A percentile compares a stretch with the other conserved stretches of the same genome.
Conservation (phyloP, 306 rosid genomes). For the Quercus alba region DNA sequence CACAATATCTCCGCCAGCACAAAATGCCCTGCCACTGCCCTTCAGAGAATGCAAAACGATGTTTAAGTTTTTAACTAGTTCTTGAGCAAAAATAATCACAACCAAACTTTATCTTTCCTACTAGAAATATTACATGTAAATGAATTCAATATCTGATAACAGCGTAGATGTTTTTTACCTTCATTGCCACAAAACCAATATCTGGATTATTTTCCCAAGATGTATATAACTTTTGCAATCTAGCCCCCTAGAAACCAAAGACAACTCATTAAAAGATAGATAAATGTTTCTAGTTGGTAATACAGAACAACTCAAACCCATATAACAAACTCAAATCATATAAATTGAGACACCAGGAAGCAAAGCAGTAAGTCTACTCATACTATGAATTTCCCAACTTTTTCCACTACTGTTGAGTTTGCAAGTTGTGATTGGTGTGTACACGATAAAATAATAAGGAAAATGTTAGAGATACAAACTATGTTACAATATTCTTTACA, state of each 20-base stretch:
- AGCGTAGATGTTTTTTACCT: constrained; percentile 39
- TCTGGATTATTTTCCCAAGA: constrained; percentile 76
- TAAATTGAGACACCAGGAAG: background rate
- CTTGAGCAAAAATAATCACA: background rate
- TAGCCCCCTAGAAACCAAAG: constrained; percentile 48
- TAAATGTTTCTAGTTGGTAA: too few relatives aligned
- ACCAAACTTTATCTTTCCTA: background rate
- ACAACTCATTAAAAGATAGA: background rate
- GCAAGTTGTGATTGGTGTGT: too few relatives aligned
- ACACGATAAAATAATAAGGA: too few relatives aligned
- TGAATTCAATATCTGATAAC: background rate
- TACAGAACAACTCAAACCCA: background rate
- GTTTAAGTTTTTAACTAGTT: constrained; percentile 5
- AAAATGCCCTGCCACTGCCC: constrained; percentile 89
- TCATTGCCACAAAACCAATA: constrained; percentile 69
- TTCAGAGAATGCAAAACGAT: constrained; percentile 29
- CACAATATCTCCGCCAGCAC: constrained; percentile 94
- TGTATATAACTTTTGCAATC: constrained; percentile 54
- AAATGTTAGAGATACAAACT: too few relatives aligned
- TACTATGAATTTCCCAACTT: too few relatives aligned
- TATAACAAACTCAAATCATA: background rate
- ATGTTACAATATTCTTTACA: too few relatives aligned
- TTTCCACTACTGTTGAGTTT: too few relatives aligned
- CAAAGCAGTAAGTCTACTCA: too few relatives aligned
- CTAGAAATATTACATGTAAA: background rate